phyloP scores from a whole-genome alignment of 179 eudicot species.

The Silene coronaria region DNA sequence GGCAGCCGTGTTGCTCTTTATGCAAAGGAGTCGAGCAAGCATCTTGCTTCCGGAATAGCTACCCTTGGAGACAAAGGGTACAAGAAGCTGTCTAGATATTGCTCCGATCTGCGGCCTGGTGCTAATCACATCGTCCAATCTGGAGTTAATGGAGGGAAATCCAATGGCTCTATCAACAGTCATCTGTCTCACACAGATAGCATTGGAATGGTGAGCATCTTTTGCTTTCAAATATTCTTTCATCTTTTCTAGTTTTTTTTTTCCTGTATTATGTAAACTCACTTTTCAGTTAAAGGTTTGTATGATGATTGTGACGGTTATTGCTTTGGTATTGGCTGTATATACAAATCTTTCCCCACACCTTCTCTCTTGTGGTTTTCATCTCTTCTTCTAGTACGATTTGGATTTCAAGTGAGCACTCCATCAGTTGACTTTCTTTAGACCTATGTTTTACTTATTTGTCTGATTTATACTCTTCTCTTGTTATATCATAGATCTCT shows the following conservation, averaged over 20 bases:
- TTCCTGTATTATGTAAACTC: conserved; percentile 5
- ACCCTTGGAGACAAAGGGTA: conserved; percentile 75
- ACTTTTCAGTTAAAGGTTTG: not conserved
- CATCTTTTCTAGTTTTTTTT: not conserved
- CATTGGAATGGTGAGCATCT: conserved; percentile 66
- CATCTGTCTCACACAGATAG: conserved; percentile 42
- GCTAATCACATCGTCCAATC: conserved; percentile 36
- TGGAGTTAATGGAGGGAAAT: conserved; percentile 43
- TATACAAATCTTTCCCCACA: not conserved
- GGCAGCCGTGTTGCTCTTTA: conserved; percentile 75
- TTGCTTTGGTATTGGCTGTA: conserved; percentile 4
- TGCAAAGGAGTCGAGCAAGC: conserved; percentile 84
- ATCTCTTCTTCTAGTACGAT: conserved; percentile 6
- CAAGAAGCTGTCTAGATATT: conserved; percentile 73
- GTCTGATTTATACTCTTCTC: not conserved
- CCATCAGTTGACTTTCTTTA: not conserved
- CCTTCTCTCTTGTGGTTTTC: conserved; percentile 15
- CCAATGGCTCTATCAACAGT: conserved; percentile 46
- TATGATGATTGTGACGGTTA: conserved; percentile 4
- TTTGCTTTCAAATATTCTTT: not conserved
- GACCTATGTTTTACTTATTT: not conserved
- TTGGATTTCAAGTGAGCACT: conserved; percentile 10
- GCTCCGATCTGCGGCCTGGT: conserved; percentile 67
- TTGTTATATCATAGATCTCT: not conserved
- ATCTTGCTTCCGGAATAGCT: conserved; percentile 80